These are phyloP conservation scores for Phalaenopsis hybrid DNA, from an alignment of 116 monocot species.

Conservation along the genomic window DNA sequence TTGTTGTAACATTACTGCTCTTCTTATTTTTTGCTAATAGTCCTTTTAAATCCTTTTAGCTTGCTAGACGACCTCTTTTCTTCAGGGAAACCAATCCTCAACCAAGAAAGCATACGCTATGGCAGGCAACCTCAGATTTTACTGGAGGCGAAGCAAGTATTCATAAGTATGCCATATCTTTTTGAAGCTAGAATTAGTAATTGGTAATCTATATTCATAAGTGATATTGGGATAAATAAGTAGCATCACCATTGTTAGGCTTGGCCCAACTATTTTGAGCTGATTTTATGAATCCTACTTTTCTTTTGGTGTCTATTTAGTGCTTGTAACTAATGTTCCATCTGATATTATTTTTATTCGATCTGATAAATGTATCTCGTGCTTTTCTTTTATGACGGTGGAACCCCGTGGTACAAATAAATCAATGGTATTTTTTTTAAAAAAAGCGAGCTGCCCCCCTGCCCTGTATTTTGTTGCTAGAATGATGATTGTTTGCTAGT, in stretches of 20 bases:
- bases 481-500: too few relatives aligned
- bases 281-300: background rate
- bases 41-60: constrained; percentile 14
- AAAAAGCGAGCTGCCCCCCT: too few relatives aligned
- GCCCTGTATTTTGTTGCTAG: too few relatives aligned
- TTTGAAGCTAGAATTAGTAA: background rate
- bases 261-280: background rate
- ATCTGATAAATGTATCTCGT: background rate
- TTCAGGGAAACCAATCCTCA: constrained; percentile 55
- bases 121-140: constrained; percentile 57
- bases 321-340: background rate
- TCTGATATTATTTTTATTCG: background rate
- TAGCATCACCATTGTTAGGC: background rate
- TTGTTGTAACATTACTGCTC: background rate
- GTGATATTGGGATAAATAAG: background rate
- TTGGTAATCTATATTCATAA: background rate
- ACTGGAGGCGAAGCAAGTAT: constrained; percentile 55
- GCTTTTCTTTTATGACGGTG: background rate
- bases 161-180: constrained; percentile 26
- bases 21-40: background rate
- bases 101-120: constrained; percentile 52
- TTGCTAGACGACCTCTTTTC: constrained; percentile 55
- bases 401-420: background rate
- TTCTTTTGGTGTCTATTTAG: background rate
- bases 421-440: too few relatives aligned